Evolutionary conservation across 179 eudicot genomes (phyloP).

Genomic region (Gypsophila paniculata): DNA sequence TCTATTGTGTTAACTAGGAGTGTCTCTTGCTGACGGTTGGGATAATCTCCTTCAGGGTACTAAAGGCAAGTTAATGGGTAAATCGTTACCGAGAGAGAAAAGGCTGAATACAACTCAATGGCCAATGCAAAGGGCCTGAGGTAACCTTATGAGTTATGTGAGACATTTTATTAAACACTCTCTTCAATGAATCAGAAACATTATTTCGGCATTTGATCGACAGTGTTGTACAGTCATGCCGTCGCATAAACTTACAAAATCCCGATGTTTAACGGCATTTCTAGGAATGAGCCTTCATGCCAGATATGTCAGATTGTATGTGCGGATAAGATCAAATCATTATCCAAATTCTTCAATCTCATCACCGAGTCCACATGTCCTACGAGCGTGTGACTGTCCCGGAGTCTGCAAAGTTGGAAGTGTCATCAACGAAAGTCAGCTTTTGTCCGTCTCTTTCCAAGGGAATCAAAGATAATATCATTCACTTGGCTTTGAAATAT

Average conservation of each 20-base stretch:
- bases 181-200: conserved; percentile 14
- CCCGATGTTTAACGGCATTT: neutral
- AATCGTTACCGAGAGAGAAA: too few species aligned
- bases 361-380: conserved; percentile 57
- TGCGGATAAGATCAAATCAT: conserved; percentile 32
- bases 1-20: too few species aligned
- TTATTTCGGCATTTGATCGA: neutral
- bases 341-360: conserved; percentile 55
- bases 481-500: neutral
- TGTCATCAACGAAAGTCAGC: conserved; percentile 4
- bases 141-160: neutral
- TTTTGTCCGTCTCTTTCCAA: neutral
- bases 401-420: conserved; percentile 40
- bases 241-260: conserved; percentile 1
- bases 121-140: neutral
- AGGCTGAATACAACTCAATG: too few species aligned
- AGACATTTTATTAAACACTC: conserved; percentile 4
- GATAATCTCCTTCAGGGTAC: too few species aligned
- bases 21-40: too few species aligned
- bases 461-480: neutral
- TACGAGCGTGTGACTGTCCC: conserved; percentile 47
- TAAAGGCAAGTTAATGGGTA: too few species aligned
- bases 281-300: conserved; percentile 8
- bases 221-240: too few species aligned
- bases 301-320: conserved; percentile 48